Percentiles rank a stretch among this genome's conserved stretches.
phyloP scores from a whole-genome alignment of 257 asterid species.

The Anisodus tanguticus region DNA sequence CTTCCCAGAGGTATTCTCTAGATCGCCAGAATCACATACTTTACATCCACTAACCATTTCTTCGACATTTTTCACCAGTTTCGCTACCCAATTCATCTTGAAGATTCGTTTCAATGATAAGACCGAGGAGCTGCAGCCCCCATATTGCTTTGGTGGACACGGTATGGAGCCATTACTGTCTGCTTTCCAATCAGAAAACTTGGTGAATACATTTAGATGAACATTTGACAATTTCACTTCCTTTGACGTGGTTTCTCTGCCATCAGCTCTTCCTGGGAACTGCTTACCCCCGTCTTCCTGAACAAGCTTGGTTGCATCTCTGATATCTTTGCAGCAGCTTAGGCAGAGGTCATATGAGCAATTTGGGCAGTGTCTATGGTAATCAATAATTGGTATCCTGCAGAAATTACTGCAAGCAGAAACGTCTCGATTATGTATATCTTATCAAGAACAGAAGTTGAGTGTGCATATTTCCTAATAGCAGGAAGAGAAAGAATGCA shows the following conservation, averaged over 20 bases:
- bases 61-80: slow-evolving; percentile 84
- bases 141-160: slow-evolving; percentile 77
- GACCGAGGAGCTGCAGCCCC: slow-evolving; percentile 77
- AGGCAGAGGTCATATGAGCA: slow-evolving; percentile 99
- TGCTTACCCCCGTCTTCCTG: slow-evolving; percentile 44
- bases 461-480: neutral
- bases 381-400: slow-evolving; percentile 92
- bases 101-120: slow-evolving; percentile 84
- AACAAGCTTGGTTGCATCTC: slow-evolving; percentile 61
- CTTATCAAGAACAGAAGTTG: neutral
- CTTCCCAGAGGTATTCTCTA: slow-evolving; percentile 48
- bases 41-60: slow-evolving; percentile 95
- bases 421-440: neutral
- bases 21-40: slow-evolving; percentile 47
- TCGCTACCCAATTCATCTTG: slow-evolving; percentile 98
- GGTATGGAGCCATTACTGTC: slow-evolving; percentile 73
- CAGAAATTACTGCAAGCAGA: slow-evolving; percentile 79
- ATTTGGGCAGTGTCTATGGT: slow-evolving; percentile 87
- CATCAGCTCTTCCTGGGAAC: slow-evolving; percentile 43
- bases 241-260: slow-evolving; percentile 44
- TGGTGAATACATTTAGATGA: slow-evolving; percentile 53
- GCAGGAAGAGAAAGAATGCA: neutral
- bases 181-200: slow-evolving; percentile 64
- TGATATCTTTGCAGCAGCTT: slow-evolving; percentile 88
- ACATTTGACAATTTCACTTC: slow-evolving; percentile 45